These are phyloP conservation scores for Plasmodium sp. DNA, from an alignment of 169 alveolate species.

Conservation along the genomic window DNA sequence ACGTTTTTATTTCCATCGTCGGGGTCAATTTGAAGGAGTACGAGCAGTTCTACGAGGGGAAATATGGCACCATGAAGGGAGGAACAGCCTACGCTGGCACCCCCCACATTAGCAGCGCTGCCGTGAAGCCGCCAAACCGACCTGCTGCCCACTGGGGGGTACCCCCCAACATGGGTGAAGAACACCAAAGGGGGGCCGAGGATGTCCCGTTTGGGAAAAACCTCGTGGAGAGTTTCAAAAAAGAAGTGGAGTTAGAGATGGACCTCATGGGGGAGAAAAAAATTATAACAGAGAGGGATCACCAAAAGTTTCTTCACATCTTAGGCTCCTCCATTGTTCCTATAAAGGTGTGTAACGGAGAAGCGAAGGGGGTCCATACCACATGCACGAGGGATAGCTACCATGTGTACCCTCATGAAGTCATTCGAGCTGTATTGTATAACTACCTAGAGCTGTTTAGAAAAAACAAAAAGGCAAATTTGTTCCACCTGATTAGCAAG, in stretches of 20 bases:
- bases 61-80: neutral
- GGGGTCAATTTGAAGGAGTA: slow-evolving; percentile 33
- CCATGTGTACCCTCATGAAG: slow-evolving; percentile 50
- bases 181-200: neutral
- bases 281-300: slow-evolving; percentile 1
- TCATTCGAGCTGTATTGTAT: slow-evolving; percentile 6
- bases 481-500: slow-evolving; percentile 26
- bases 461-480: slow-evolving; percentile 26
- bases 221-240: neutral
- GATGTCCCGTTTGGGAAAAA: neutral
- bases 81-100: neutral
- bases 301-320: slow-evolving; percentile 20
- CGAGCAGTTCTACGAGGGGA: neutral
- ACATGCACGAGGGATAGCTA: neutral
- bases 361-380: neutral
- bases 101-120: neutral
- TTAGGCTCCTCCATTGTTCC: slow-evolving; percentile 59
- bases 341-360: neutral
- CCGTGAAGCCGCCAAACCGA: neutral
- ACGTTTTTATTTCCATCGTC: slow-evolving; percentile 46
- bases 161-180: neutral
- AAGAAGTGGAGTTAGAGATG: neutral
- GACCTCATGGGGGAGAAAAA: neutral
- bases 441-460: slow-evolving; percentile 34
- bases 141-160: neutral